A percentile compares a stretch with the other conserved stretches of the same genome.
Evolutionary conservation across 2,329 filamentous ascomycete species (phyloP).

Genomic region (Zasmidium angulare): DNA sequence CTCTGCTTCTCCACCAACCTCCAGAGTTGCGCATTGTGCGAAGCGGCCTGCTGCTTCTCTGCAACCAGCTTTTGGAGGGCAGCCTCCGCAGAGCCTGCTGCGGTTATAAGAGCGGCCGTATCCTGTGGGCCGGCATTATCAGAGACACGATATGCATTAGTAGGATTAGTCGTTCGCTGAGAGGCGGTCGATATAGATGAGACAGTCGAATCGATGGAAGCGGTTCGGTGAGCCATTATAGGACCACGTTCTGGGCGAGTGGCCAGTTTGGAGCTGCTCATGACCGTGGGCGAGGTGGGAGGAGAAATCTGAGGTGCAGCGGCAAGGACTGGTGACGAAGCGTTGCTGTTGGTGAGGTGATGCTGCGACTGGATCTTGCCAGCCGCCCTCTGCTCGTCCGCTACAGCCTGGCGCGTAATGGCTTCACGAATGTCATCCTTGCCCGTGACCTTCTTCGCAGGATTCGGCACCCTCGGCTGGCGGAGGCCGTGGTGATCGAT

Average conservation of each 20-base stretch:
- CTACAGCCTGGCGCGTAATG: conserved; percentile 23
- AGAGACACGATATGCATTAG: conserved; percentile 48
- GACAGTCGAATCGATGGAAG: conserved; percentile 91
- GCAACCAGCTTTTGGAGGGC: conserved; percentile 85
- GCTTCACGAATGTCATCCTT: conserved; percentile 25
- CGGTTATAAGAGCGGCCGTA: conserved; percentile 73
- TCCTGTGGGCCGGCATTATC: conserved; percentile 67
- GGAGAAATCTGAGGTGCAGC: conserved; percentile 12
- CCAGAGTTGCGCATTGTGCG: conserved; percentile 93
- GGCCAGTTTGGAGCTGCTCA: conserved; percentile 14
- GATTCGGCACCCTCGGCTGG: conserved; percentile 22
- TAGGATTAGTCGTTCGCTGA: conserved; percentile 28
- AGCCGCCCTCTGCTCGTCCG: conserved; percentile 11
- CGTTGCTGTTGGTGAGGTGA: conserved; percentile 15
- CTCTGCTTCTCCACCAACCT: conserved; percentile 94
- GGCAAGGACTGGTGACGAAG: conserved; percentile 11
- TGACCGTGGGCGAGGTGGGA: conserved; percentile 16
- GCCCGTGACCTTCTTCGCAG: conserved; percentile 21
- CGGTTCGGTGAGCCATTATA: conserved; percentile 58
- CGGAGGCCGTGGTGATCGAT: background rate
- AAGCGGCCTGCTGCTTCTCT: conserved; percentile 84
- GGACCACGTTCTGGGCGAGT: conserved; percentile 9
- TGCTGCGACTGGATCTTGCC: conserved; percentile 6
- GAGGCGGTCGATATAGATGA: conserved; percentile 55
- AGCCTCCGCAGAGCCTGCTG: conserved; percentile 84